Evolutionary conservation across 495 filamentous ascomycete genomes (phyloP), one percentile per base, ranked within the genome.

Genomic region (Glarea lozoyensis): DNA sequence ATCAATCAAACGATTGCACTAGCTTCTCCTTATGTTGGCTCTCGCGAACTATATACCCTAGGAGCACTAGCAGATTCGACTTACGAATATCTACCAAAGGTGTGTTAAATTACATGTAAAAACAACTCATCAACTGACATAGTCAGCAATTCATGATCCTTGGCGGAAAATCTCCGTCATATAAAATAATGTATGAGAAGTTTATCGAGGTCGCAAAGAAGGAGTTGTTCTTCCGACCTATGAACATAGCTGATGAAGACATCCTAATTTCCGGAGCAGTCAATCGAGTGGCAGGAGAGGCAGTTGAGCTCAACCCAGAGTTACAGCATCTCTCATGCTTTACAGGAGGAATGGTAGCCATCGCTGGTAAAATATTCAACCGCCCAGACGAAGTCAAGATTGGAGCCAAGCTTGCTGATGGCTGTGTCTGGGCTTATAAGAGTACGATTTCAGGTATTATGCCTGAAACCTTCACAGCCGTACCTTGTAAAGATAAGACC

Each of bases 371-470:
- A 50, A 67, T 88, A 2, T 88, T 93, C 47, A 65, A 73, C 17
- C 66, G 78, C 13, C 66, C 78, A 1, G 70, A 73, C 2, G 82
- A 96, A 53, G 61, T 96, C 37, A 72, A 83, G n/a, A 70, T 86
- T 17, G 92, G 82, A 2, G 66, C 72, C 34, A 83, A 85, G 52
- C 69, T 96, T n/a, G 84, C 86, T 0, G 81, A 92, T 40, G 92
- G 89, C 11, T 96, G 90, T 50, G 80, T 89, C n/a, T 96, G 87
- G 89, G 78, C 86, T 1, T 96, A 95, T 56, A 70, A 79, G 24
- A 69, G 75, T 4, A 88, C 88, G 24, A 68, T 75, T 3, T 81
- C 81, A 0, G 88, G 89, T 3, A 81, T 98, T 53, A 94, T 94
- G 87, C 88, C 92, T 0, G 92, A 96, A 60, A 59, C 62, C 11